A percentile compares a stretch with the other conserved stretches of the same genome.
phyloP scores from a whole-genome alignment of 164 flowering plant genomes.

The Houttuynia cordata region DNA sequence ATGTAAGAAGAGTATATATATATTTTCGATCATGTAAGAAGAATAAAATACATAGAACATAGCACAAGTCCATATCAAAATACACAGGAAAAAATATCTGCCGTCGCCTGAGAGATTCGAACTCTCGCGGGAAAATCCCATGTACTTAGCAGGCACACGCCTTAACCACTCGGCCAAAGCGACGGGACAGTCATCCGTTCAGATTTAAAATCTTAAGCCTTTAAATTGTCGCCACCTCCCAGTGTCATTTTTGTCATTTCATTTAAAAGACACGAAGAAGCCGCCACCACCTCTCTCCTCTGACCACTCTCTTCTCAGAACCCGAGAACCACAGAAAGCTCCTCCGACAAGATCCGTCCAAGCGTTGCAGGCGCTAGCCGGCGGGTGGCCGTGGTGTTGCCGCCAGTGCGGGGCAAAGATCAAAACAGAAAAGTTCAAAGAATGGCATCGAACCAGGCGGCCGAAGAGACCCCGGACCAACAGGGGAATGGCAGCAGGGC shows the following conservation, averaged over 20 bases:
- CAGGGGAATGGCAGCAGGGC: not conserved
- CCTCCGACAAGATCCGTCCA: not conserved
- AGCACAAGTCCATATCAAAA: too few relatives aligned
- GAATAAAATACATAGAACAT: too few relatives aligned
- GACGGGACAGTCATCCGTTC: too few relatives aligned
- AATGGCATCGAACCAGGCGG: slow-evolving; percentile 4
- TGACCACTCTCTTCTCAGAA: not conserved
- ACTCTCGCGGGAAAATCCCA: slow-evolving; percentile 57
- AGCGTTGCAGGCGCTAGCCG: not conserved
- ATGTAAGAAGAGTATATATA: too few relatives aligned
- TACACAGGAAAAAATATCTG: too few relatives aligned
- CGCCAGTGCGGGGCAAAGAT: not conserved
- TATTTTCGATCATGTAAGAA: too few relatives aligned
- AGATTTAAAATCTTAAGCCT: too few relatives aligned
- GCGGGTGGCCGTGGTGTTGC: not conserved
- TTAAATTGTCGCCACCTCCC: too few relatives aligned
- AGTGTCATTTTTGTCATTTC: not conserved
- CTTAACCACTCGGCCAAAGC: slow-evolving; percentile 99
- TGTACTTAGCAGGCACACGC: slow-evolving; percentile 99
- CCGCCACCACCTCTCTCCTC: not conserved
- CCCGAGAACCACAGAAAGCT: not conserved
- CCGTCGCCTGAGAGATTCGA: slow-evolving; percentile 76
- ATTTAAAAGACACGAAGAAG: not conserved
- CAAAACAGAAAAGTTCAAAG: not conserved
- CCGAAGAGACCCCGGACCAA: not conserved